phyloP scores from a whole-genome alignment of 495 filamentous ascomycete species.

The Penicillium argentinense region DNA sequence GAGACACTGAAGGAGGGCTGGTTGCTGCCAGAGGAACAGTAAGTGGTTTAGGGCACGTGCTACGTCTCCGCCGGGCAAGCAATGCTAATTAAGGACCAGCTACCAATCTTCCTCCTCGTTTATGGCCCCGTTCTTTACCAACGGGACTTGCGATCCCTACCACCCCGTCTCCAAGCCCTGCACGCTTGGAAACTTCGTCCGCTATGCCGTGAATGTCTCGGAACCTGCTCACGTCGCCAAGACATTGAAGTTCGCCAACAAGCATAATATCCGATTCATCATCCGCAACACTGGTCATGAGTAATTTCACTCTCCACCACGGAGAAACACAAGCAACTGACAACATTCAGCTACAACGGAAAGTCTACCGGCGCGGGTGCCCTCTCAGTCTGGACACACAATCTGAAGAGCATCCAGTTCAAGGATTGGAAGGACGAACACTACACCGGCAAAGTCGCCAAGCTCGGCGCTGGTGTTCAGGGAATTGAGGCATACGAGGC shows the following conservation, averaged over 20 bases:
- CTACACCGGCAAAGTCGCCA: slow-evolving; percentile 51
- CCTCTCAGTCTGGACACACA: slow-evolving; percentile 54
- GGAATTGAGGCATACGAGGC: slow-evolving; percentile 42
- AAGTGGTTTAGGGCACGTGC: slow-evolving; percentile 6
- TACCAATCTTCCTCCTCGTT: slow-evolving; percentile 25
- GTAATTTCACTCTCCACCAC: not conserved
- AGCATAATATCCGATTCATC: slow-evolving; percentile 58
- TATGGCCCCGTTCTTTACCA: slow-evolving; percentile 30
- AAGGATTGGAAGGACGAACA: slow-evolving; percentile 25
- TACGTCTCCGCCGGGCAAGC: too few relatives aligned
- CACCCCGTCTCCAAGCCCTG: slow-evolving; percentile 41
- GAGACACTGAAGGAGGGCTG: slow-evolving; percentile 17
- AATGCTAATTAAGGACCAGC: slow-evolving; percentile 5
- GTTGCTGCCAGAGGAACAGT: slow-evolving; percentile 23
- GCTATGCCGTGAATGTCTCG: slow-evolving; percentile 42
- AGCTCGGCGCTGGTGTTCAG: slow-evolving; percentile 54
- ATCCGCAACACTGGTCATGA: slow-evolving; percentile 61
- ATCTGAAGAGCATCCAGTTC: slow-evolving; percentile 43
- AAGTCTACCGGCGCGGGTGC: slow-evolving; percentile 53
- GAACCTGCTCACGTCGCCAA: slow-evolving; percentile 20
- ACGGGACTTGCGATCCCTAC: slow-evolving; percentile 44
- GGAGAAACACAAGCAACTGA: not conserved
- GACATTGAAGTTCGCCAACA: slow-evolving; percentile 45
- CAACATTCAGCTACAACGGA: slow-evolving; percentile 37
- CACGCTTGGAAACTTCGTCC: slow-evolving; percentile 52